These are phyloP conservation scores for Schwanniomyces polymorphus DNA, from an alignment of 805 yeast genomes.

Conservation along the genomic window DNA sequence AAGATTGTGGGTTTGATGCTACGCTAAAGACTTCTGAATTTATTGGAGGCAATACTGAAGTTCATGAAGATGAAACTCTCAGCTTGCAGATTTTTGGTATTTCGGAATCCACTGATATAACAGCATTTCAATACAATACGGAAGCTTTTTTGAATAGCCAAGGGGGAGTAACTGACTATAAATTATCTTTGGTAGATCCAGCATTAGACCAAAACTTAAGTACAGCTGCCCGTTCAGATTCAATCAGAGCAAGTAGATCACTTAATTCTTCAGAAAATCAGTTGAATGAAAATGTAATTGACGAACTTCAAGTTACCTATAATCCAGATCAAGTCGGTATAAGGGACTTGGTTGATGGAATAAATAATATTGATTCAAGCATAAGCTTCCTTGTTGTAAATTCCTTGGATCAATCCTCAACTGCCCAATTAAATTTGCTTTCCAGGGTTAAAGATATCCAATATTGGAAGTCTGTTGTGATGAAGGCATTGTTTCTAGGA, in stretches of 20 bases:
- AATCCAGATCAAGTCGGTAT: conserved; percentile 57
- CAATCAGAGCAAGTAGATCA: conserved; percentile 12
- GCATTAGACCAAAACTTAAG: background rate
- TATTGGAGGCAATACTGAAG: background rate
- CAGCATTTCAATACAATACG: conserved; percentile 33
- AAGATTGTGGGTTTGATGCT: conserved; percentile 51
- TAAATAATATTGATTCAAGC: conserved; percentile 49
- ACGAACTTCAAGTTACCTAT: conserved; percentile 46
- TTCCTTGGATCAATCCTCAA: conserved; percentile 51
- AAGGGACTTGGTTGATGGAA: conserved; percentile 53
- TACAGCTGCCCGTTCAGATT: conserved; percentile 13
- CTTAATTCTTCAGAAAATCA: conserved; percentile 13
- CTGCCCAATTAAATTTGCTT: conserved; percentile 68
- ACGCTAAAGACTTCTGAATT: conserved; percentile 2
- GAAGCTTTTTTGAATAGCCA: conserved; percentile 37
- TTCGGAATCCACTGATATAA: conserved; percentile 22
- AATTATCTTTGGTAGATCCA: conserved; percentile 11
- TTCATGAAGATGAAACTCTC: conserved; percentile 25
- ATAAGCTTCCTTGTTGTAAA: conserved; percentile 50
- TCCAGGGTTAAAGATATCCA: conserved; percentile 69
- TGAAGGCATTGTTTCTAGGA: conserved; percentile 55
- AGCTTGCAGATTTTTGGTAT: conserved; percentile 35
- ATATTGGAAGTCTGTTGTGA: conserved; percentile 64
- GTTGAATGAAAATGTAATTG: conserved; percentile 19
- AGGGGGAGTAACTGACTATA: conserved; percentile 27